Conservation (phyloP, 2,329 filamentous ascomycete species). For the Colletotrichum sp. region DNA sequence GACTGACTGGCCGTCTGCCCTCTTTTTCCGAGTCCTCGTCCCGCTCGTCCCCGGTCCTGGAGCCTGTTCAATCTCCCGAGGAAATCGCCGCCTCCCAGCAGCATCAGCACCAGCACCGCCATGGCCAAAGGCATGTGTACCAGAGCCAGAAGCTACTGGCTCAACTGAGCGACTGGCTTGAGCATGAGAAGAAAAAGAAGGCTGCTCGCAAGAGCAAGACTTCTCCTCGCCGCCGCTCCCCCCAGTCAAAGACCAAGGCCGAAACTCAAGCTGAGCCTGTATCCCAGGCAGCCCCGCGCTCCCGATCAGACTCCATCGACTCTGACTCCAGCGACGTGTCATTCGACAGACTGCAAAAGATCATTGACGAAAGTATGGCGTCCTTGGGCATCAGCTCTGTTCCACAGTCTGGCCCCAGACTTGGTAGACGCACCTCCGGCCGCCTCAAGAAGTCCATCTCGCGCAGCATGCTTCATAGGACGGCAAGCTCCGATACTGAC, state of each 20-base stretch:
- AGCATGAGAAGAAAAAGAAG: conserved; percentile 76
- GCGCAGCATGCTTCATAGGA: conserved; percentile 46
- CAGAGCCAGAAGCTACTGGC: conserved; percentile 65
- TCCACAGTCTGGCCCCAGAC: conserved; percentile 47
- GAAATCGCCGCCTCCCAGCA: conserved; percentile 21
- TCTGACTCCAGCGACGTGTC: conserved; percentile 75
- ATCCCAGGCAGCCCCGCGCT: conserved; percentile 13
- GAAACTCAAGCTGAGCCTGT: conserved; percentile 9
- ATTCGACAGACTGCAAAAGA: conserved; percentile 81
- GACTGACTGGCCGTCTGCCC: conserved; percentile 44
- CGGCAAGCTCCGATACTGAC: conserved; percentile 83
- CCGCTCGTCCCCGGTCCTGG: conserved; percentile 47
- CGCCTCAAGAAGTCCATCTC: conserved; percentile 41
- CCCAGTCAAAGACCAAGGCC: conserved; percentile 16
- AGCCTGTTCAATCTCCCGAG: conserved; percentile 29
- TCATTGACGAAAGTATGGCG: conserved; percentile 72
- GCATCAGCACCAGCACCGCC: conserved; percentile 30
- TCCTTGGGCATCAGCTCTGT: conserved; percentile 54
- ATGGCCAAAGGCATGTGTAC: conserved; percentile 41
- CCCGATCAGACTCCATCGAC: conserved; percentile 60
- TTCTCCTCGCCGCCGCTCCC: conserved; percentile 43
- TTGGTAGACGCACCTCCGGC: conserved; percentile 47
- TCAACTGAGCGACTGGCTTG: conserved; percentile 84
- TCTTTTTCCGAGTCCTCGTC: conserved; percentile 41
- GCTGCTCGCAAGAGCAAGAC: conserved; percentile 57